Evolutionary conservation across 192 early-diverging fungal species (phyloP).

Genomic region (Backusella luteola): DNA sequence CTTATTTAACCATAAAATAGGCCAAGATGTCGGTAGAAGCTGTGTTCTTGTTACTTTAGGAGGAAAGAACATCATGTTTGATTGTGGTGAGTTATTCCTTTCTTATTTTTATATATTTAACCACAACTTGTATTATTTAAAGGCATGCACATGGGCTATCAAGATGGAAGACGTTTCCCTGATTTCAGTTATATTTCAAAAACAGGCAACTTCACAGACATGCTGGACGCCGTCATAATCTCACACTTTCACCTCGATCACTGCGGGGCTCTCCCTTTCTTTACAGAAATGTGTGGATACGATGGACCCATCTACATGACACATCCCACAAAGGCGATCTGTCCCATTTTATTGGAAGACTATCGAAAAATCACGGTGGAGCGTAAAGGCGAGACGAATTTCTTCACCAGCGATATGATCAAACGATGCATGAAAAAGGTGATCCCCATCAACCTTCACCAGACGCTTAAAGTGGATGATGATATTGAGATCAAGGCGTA

Average conservation of each 20-base stretch:
- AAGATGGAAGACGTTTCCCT: constrained; percentile 89
- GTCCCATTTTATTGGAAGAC: constrained; percentile 90
- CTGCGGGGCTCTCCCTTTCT: constrained; percentile 94
- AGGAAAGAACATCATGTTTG: constrained; percentile 87
- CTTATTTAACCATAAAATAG: constrained; percentile 41
- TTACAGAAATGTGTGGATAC: constrained; percentile 94
- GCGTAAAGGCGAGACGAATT: constrained; percentile 84
- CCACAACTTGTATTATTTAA: background rate
- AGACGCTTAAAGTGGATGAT: constrained; percentile 81
- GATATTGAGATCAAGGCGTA: constrained; percentile 84
- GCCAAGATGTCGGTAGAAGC: constrained; percentile 87
- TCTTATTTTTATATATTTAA: background rate
- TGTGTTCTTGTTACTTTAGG: constrained; percentile 79
- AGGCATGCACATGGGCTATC: constrained; percentile 93
- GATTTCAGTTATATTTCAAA: constrained; percentile 93
- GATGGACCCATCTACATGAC: constrained; percentile 98
- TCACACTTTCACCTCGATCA: constrained; percentile 99
- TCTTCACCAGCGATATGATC: constrained; percentile 87
- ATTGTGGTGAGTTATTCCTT: constrained; percentile 56
- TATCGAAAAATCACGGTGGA: constrained; percentile 93
- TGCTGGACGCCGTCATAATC: constrained; percentile 91
- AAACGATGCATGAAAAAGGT: constrained; percentile 96
- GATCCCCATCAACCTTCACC: constrained; percentile 79
- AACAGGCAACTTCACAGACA: constrained; percentile 73
- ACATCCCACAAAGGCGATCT: constrained; percentile 93